phyloP scores from a whole-genome alignment of 2,329 filamentous ascomycete species.

The Nannizzia gypsea region DNA sequence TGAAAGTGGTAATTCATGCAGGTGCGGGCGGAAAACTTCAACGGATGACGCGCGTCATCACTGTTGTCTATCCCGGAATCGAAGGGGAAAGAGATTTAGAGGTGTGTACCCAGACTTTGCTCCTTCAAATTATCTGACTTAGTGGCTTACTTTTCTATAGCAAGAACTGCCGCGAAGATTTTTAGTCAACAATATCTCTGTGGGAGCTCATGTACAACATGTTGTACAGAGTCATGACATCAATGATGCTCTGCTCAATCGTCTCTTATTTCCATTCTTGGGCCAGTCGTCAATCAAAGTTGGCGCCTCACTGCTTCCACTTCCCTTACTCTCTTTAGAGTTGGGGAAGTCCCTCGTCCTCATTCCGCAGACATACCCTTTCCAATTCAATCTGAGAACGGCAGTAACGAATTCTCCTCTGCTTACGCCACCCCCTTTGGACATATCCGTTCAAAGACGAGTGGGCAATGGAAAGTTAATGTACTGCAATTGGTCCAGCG shows the following conservation, averaged over 20 bases:
- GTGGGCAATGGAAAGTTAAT: constrained; percentile 23
- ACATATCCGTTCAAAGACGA: constrained; percentile 23
- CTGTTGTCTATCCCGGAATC: constrained; percentile 19
- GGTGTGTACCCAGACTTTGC: constrained; percentile 16
- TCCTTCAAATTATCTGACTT: background rate
- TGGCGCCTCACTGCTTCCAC: constrained; percentile 24
- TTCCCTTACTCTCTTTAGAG: constrained; percentile 20
- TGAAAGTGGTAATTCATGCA: constrained; percentile 24
- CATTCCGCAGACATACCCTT: constrained; percentile 24
- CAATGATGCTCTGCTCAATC: constrained; percentile 16
- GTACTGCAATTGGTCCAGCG: constrained; percentile 28
- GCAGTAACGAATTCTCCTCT: constrained; percentile 20
- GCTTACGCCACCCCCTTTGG: constrained; percentile 22
- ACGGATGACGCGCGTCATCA: constrained; percentile 16
- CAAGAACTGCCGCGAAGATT: constrained; percentile 21
- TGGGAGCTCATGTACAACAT: constrained; percentile 25
- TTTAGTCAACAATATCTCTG: constrained; percentile 20
- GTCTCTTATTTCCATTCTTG: constrained; percentile 21
- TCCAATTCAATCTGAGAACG: constrained; percentile 23
- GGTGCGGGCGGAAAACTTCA: constrained; percentile 23
- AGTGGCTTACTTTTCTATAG: constrained; percentile 18
- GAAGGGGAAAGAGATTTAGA: constrained; percentile 18
- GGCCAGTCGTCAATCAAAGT: constrained; percentile 22
- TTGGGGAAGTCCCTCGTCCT: constrained; percentile 23
- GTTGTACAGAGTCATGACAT: constrained; percentile 20